Conservation (phyloP, 1,284 basidiomycete species). For the Apiotrichum veenhuisii region DNA sequence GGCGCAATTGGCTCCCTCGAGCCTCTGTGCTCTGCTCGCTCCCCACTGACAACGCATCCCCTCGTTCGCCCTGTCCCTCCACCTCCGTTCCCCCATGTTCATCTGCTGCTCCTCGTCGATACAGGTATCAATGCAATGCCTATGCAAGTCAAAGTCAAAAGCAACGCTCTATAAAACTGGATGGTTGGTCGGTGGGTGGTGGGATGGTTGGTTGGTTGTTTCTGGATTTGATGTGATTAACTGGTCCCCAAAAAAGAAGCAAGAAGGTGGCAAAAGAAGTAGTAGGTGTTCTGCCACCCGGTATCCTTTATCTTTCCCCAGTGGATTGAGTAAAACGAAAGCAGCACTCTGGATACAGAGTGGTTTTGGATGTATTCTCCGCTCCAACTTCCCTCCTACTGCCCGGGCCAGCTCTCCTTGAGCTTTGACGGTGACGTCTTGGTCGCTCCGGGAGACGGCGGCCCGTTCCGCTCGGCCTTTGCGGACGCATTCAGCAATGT, state of each 20-base stretch:
- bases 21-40: no score
- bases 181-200: neutral
- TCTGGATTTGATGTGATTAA: neutral
- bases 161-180: neutral
- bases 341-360: neutral
- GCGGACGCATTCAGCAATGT: constrained; percentile 13
- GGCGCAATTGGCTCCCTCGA: no score
- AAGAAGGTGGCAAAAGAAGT: no score
- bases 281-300: no score
- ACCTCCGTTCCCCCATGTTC: no score
- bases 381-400: constrained; percentile 1
- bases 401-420: constrained; percentile 13
- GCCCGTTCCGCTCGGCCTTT: neutral
- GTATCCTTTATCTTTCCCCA: no score
- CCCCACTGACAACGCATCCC: no score
- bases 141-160: constrained; percentile 1
- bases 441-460: neutral
- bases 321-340: no score
- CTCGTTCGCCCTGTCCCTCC: no score
- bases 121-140: constrained; percentile 1
- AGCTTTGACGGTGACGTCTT: constrained; percentile 9
- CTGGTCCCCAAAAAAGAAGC: neutral
- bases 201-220: neutral
- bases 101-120: no score
- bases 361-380: neutral